Conservation (phyloP, 2,329 filamentous ascomycete species). For the Pseudopyricularia javanii region DNA sequence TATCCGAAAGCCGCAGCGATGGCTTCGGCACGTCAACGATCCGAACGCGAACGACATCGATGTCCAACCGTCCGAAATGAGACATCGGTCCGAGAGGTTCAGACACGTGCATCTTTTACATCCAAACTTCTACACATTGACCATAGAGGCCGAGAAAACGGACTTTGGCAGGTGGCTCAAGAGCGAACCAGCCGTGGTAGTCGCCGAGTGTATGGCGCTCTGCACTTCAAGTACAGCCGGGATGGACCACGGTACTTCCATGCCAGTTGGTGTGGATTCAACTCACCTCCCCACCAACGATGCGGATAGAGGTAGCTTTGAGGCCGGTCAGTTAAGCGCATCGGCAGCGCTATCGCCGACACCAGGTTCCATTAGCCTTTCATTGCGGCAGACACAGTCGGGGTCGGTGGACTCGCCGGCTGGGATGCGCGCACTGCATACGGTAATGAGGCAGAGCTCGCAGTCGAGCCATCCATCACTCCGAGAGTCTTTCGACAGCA, state of each 20-base stretch:
- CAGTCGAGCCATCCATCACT: slow-evolving; percentile 39
- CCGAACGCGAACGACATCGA: slow-evolving; percentile 62
- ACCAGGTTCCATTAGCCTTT: slow-evolving; percentile 22
- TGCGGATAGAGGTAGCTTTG: not conserved
- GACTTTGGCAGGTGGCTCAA: slow-evolving; percentile 70
- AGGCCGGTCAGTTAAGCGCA: slow-evolving; percentile 23
- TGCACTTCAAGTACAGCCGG: slow-evolving; percentile 21
- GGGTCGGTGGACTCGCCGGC: slow-evolving; percentile 31
- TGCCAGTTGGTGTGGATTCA: slow-evolving; percentile 1
- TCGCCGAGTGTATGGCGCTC: slow-evolving; percentile 67
- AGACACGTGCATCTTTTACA: slow-evolving; percentile 63
- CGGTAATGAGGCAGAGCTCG: slow-evolving; percentile 29
- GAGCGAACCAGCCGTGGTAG: slow-evolving; percentile 66
- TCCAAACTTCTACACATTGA: slow-evolving; percentile 73
- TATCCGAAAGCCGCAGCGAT: slow-evolving; percentile 69
- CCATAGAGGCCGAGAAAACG: slow-evolving; percentile 66
- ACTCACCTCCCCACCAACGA: slow-evolving; percentile 1
- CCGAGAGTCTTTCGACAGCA: slow-evolving; percentile 30
- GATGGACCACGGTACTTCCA: not conserved
- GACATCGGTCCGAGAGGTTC: slow-evolving; percentile 63
- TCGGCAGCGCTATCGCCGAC: slow-evolving; percentile 17
- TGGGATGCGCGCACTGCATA: slow-evolving; percentile 23
- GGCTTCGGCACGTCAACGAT: slow-evolving; percentile 61
- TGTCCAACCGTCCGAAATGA: slow-evolving; percentile 65
- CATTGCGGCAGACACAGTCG: slow-evolving; percentile 28